phyloP scores from a whole-genome alignment of 306 rosid genomes.

The Rubus parviflorus region DNA sequence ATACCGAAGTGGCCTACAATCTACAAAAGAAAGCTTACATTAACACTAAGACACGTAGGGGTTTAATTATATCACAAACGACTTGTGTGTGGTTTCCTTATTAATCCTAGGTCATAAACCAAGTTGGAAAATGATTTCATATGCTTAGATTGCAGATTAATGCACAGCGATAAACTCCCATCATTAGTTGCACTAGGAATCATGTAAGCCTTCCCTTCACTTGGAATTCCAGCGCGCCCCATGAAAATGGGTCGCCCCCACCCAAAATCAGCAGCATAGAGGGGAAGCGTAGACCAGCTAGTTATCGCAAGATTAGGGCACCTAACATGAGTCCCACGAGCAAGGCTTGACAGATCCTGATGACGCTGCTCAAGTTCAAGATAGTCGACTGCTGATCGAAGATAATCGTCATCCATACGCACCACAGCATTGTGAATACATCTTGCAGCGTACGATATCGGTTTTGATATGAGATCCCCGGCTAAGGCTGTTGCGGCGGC shows the following conservation, averaged over 20 bases:
- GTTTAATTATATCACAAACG: not conserved
- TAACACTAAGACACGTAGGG: no score
- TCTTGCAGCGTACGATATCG: conserved; percentile 71
- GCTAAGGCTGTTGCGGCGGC: not conserved
- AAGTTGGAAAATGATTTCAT: conserved; percentile 6
- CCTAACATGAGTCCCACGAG: conserved; percentile 35
- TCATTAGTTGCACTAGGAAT: conserved; percentile 58
- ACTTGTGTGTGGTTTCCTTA: not conserved
- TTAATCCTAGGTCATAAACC: not conserved
- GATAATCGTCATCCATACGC: conserved; percentile 57
- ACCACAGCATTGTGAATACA: conserved; percentile 49
- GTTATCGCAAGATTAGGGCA: conserved; percentile 72
- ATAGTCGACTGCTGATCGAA: conserved; percentile 70
- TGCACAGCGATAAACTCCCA: conserved; percentile 34
- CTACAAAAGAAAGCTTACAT: no score
- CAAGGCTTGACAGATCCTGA: conserved; percentile 47
- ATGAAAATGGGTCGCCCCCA: conserved; percentile 80
- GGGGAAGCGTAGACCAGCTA: conserved; percentile 63
- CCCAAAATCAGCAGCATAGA: conserved; percentile 73
- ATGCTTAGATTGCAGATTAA: not conserved
- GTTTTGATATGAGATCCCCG: conserved; percentile 50
- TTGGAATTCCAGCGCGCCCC: conserved; percentile 71
- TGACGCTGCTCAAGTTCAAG: conserved; percentile 62
- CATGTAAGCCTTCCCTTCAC: conserved; percentile 59
- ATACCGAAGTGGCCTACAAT: no score